Conservation (phyloP, 2,329 filamentous ascomycete species). For the Dendrostoma leiphaemia region DNA sequence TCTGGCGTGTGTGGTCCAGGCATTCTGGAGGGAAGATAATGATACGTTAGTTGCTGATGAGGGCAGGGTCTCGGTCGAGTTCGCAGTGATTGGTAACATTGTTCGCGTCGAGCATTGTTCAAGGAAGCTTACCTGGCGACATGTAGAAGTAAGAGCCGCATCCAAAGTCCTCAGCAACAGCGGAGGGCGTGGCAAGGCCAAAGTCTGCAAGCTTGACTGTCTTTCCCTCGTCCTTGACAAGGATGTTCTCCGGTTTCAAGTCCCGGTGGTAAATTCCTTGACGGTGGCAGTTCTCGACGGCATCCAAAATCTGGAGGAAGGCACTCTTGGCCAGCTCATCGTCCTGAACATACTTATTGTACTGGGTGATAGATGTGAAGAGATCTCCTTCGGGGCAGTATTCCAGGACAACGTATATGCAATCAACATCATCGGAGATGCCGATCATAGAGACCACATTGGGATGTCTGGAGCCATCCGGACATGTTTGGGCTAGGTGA, state of each 20-base stretch:
- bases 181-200: slow-evolving; percentile 84
- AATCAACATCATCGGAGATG: slow-evolving; percentile 88
- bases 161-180: slow-evolving; percentile 87
- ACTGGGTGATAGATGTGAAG: slow-evolving; percentile 96
- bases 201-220: slow-evolving; percentile 97
- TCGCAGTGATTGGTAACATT: neutral
- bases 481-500: too few relatives aligned
- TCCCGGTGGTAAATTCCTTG: slow-evolving; percentile 96
- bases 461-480: slow-evolving; percentile 82
- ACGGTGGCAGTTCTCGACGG: slow-evolving; percentile 91
- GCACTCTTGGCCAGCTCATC: slow-evolving; percentile 82
- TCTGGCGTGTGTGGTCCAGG: slow-evolving; percentile 71
- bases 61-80: slow-evolving; percentile 1
- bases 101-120: slow-evolving; percentile 5
- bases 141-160: slow-evolving; percentile 99
- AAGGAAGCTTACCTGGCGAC: slow-evolving; percentile 79
- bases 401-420: slow-evolving; percentile 94
- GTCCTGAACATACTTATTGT: slow-evolving; percentile 89
- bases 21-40: slow-evolving; percentile 68
- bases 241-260: slow-evolving; percentile 95
- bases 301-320: slow-evolving; percentile 94
- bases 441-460: slow-evolving; percentile 93
- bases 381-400: slow-evolving; percentile 96
- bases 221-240: slow-evolving; percentile 84
- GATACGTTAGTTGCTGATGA: slow-evolving; percentile 28